Percentiles rank a stretch among this genome's conserved stretches.
phyloP scores from a whole-genome alignment of 768 basidiomycete genomes.

The Mycena latifolia region DNA sequence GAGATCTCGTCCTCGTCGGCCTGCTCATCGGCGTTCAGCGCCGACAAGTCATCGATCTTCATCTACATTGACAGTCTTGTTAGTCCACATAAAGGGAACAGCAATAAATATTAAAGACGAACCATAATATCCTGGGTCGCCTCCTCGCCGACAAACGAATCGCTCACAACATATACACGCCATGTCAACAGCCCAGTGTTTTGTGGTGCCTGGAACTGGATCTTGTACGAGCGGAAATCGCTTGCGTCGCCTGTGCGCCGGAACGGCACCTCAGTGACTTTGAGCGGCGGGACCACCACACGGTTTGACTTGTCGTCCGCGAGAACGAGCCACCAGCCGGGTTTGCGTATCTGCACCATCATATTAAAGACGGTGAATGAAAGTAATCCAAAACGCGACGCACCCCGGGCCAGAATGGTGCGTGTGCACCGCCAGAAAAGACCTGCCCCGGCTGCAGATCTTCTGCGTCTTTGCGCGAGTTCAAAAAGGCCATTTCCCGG shows the following conservation, averaged over 20 bases:
- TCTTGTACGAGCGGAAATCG: slow-evolving; percentile 86
- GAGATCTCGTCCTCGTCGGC: slow-evolving; percentile 93
- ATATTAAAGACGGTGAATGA: not conserved
- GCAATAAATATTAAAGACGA: slow-evolving; percentile 42
- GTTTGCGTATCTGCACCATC: slow-evolving; percentile 78
- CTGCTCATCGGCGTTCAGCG: slow-evolving; percentile 66
- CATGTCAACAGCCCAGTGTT: slow-evolving; percentile 88
- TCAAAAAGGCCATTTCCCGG: slow-evolving; percentile 79
- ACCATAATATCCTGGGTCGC: slow-evolving; percentile 78
- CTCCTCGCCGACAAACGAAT: slow-evolving; percentile 91
- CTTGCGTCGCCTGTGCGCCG: slow-evolving; percentile 59
- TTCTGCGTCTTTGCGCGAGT: slow-evolving; percentile 71
- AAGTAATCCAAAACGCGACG: slow-evolving; percentile 40
- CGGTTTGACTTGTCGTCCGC: slow-evolving; percentile 89
- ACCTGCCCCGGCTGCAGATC: slow-evolving; percentile 58
- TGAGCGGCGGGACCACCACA: slow-evolving; percentile 89
- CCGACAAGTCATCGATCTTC: slow-evolving; percentile 82
- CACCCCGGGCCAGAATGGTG: slow-evolving; percentile 93
- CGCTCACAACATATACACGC: slow-evolving; percentile 88
- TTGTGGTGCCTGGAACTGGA: slow-evolving; percentile 96
- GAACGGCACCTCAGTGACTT: slow-evolving; percentile 84
- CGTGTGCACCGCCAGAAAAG: slow-evolving; percentile 77
- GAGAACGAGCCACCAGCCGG: slow-evolving; percentile 93
- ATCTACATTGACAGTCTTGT: slow-evolving; percentile 62
- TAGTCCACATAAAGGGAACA: slow-evolving; percentile 20